These are phyloP conservation scores for Sapria himalayana DNA, from an alignment of 345 rosid species.

Conservation along the genomic window DNA sequence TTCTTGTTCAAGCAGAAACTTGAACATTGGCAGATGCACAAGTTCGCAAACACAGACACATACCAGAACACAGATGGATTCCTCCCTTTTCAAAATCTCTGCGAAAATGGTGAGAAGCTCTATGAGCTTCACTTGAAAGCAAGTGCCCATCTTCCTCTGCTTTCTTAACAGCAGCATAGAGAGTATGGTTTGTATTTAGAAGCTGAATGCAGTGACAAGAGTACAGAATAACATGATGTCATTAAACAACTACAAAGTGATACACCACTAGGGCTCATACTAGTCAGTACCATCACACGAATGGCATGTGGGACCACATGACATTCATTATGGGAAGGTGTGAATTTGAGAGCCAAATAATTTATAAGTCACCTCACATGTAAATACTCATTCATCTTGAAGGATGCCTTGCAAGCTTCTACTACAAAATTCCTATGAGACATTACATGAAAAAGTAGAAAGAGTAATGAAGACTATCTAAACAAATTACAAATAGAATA, in stretches of 20 bases:
- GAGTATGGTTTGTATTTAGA: conserved; percentile 60
- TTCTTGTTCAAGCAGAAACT: conserved; percentile 5
- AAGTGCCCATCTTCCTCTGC: conserved; percentile 51
- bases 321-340: too few relatives aligned
- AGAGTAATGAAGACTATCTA: background rate
- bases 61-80: conserved; percentile 68
- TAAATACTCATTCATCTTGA: conserved; percentile 76
- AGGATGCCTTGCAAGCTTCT: conserved; percentile 73
- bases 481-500: background rate
- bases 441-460: background rate
- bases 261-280: too few relatives aligned
- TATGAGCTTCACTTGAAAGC: conserved; percentile 57
- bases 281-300: too few relatives aligned
- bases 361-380: conserved; percentile 94
- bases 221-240: conserved; percentile 4
- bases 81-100: conserved; percentile 88
- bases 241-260: background rate
- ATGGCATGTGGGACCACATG: too few relatives aligned
- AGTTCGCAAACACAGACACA: conserved; percentile 6
- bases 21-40: conserved; percentile 2
- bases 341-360: conserved; percentile 9
- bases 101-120: conserved; percentile 55
- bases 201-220: conserved; percentile 23
- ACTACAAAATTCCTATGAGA: conserved; percentile 56
- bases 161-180: conserved; percentile 65